phyloP scores from a whole-genome alignment of 1,284 basidiomycete species.

The Takashimella koratensis region DNA sequence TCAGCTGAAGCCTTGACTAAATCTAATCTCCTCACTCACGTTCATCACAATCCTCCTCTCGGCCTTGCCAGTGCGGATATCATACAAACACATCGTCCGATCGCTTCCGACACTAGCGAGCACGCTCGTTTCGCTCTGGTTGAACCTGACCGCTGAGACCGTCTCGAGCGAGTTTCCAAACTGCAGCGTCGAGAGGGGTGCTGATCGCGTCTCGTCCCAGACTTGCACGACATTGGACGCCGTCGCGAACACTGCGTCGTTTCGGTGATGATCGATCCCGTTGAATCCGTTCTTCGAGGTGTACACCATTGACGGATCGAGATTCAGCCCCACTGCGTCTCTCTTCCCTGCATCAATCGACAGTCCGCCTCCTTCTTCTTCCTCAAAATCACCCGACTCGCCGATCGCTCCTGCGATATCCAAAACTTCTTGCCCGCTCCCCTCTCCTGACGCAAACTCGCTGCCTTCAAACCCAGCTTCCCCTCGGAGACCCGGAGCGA shows the following conservation, averaged over 20 bases:
- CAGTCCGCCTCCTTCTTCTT: constrained; percentile 45
- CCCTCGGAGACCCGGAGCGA: constrained; percentile 41
- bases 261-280: constrained; percentile 89
- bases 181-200: constrained; percentile 73
- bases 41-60: constrained; percentile 87
- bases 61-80: constrained; percentile 92
- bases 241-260: constrained; percentile 84
- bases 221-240: constrained; percentile 90
- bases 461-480: constrained; percentile 45
- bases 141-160: constrained; percentile 83
- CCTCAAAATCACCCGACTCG: constrained; percentile 37
- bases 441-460: constrained; percentile 34
- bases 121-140: constrained; percentile 87
- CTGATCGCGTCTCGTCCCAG: constrained; percentile 91
- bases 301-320: constrained; percentile 66
- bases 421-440: constrained; percentile 22
- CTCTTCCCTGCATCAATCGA: constrained; percentile 41
- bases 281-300: constrained; percentile 83
- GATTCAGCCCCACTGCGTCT: constrained; percentile 33
- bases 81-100: constrained; percentile 92
- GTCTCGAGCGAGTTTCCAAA: constrained; percentile 82
- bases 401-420: constrained; percentile 43
- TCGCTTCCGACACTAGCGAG: constrained; percentile 91
- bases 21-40: constrained; percentile 49
- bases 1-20: neutral